Evolutionary conservation across 805 yeast species (phyloP), one percentile per base, ranked within the genome.

Genomic region (Kuraishia hungarica): DNA sequence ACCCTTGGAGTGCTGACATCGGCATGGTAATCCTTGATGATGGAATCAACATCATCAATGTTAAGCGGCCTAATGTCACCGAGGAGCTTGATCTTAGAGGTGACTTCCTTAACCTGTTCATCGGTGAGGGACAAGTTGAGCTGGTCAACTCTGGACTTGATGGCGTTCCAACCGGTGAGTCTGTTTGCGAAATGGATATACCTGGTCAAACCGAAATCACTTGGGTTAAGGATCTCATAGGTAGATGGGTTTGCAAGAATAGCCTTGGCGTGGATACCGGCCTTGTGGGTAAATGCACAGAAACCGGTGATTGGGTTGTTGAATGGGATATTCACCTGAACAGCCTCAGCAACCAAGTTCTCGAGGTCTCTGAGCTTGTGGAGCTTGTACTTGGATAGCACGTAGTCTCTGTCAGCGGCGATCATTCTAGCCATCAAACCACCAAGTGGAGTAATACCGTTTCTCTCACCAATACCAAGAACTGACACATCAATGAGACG

Each of bases 391-490:
- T 93, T 93, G 72, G 92, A 82, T 67, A 91, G 77, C 54, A 93
- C 97, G 72, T 93, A 93, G 62, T 93, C 97, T 66, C 97, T 86
- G 76, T 93, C 96, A 58, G 98, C 97, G 58, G 96, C 97, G 68
- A 94, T 90, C 99, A 93, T 93, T 75, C 99, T 84, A 50, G 98
- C 97, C 98, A 93, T 93, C 67, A 93, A 81, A 54, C 97, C 99
- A 66, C 99, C 98, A 61, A 93, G 81, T 57, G 98, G 96, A 48
- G 97, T 91, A 71, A 93, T 93, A 71, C 99, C 99, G 73, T 93
- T 93, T 77, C 99, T 86, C 82, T 93, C 99, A 74, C 99, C 99
- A 62, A 93, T 94, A 65, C 99, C 99, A 64, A 93, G 82, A 19
- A 93, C 98, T 15, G 97, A 87, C 50, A 90, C 96, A 73, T 93